Evolutionary conservation across 306 rosid species (phyloP), one percentile per base, ranked within the genome.

Genomic region (Quercus ilex): DNA sequence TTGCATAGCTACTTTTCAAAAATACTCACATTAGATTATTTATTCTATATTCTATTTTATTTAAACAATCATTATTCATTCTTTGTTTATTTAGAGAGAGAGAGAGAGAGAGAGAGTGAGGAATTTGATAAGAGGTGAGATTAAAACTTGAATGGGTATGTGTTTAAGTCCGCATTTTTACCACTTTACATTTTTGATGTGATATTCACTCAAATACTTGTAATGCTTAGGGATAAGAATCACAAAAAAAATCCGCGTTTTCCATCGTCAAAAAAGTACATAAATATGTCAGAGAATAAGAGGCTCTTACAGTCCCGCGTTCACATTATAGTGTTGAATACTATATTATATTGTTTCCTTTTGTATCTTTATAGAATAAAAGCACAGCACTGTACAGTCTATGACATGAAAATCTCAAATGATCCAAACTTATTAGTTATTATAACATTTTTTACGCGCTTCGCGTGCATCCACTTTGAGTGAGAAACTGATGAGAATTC

Each of bases 191-290:
- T 0, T 0, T 0, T 38, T 38, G 0, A 6, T 0, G 2, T 0
- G 2, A 38, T 6, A 0, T 0, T 38, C 2, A 1, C 10, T 1
- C 0, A 38, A 6, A 0, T 38, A 0, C 0, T 1, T 38, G 0
- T 38, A 5, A 6, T 0, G 9, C 6, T 0, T 6, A 6, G 0
- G 0, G 0, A 0, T 0, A 35, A 6, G 0, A 1, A 0, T 0
- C 0, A 0, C n/a, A n/a, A n/a, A n/a, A n/a, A n/a, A n/a, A n/a
- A 41, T 41, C 46, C 46, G 46, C 11, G 11, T 41, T 8, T 41
- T 41, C 46, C 46, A 41, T 0, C 9, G 0, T 0, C 46, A 41
- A 41, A 41, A 41, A 41, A 41, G 12, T 41, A 2, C 9, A 49
- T 49, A 49, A 49, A 49, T 3, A 49, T 12, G 53, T 49, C 53